Evolutionary conservation across 2,329 filamentous ascomycete genomes (phyloP).

Genomic region (Nemania serpens): DNA sequence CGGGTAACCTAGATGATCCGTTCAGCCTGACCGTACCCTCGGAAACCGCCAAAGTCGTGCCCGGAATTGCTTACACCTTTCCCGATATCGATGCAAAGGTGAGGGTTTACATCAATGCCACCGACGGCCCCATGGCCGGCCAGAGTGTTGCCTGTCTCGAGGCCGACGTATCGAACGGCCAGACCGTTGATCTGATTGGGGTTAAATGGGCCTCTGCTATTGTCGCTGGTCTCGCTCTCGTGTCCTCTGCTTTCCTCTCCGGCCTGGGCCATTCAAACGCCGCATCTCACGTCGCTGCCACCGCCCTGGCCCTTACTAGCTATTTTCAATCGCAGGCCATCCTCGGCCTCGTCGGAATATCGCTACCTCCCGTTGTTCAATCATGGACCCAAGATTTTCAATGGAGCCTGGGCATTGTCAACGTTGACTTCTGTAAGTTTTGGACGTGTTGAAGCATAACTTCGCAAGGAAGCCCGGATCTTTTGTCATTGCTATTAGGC

Average conservation of each 20-base stretch:
- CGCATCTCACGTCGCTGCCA: conserved; percentile 90
- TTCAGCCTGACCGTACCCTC: conserved; percentile 67
- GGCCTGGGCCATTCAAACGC: conserved; percentile 92
- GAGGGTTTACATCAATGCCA: conserved; percentile 78
- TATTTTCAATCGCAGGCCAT: conserved; percentile 96
- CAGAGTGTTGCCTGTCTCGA: conserved; percentile 82
- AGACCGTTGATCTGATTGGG: conserved; percentile 86
- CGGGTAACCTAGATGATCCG: conserved; percentile 57
- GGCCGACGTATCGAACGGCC: conserved; percentile 84
- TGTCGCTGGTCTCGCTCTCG: conserved; percentile 81
- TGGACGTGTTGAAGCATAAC: neutral
- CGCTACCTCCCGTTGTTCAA: conserved; percentile 83
- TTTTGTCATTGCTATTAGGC: neutral
- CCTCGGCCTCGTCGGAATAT: conserved; percentile 80
- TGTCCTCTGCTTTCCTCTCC: conserved; percentile 86
- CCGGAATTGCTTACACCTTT: conserved; percentile 84
- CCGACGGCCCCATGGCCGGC: conserved; percentile 54
- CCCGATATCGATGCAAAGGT: conserved; percentile 90
- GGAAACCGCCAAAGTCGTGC: conserved; percentile 67
- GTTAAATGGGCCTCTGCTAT: conserved; percentile 90
- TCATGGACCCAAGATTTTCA: conserved; percentile 98
- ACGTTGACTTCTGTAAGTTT: conserved; percentile 65
- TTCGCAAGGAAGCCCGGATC: neutral
- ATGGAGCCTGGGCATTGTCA: conserved; percentile 97
- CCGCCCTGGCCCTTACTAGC: conserved; percentile 89